Base-by-base conservation (phyloP, 768 basidiomycete genomes). In the Artomyces pyxidatus region DNA sequence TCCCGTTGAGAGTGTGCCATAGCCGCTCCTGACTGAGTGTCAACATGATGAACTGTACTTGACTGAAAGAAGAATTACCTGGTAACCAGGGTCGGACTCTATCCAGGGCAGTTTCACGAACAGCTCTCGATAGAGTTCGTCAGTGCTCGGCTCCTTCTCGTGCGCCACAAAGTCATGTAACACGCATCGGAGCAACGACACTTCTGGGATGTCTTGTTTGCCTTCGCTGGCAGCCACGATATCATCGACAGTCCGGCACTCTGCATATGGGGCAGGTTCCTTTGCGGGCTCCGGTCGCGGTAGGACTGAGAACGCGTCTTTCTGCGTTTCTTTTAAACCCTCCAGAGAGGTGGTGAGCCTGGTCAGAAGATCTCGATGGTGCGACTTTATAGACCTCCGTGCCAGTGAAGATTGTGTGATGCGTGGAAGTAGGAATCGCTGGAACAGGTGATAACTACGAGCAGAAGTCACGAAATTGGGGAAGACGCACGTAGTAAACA, bases 351-450 rank as follows among this genome's bases (percentile, higher is more conserved):
- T 65, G 14, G 73, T 75, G 17, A 89, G 69, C 53, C 70, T 75
- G 4, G 66, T 60, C 17, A 88, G 59, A 14, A 88, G 74, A 1
- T 67, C 62, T 17, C 74, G 66, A 43, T 86, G 85, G 57, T 88
- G 83, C 6, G 68, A 60, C 46, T 70, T 75, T 42, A 90, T 63
- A 7, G 83, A 75, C 47, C 70, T 71, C 27, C 86, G 78, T 8
- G 87, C 85, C 25, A 75, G 61, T 23, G 71, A 72, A 1, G 83
- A 78, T 42, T 68, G 73, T 2, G 74, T 62, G 10, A 90, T 73
- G 27, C 78, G 78, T 4, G 87, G 87, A 22, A 87, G 74, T 21
- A 90, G 67, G 57, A 81, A 78, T 29, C 78, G 77, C 87, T 89
- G 51, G 3, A 19, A 52, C n/a, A 2, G 17, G 26, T n/a, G 45